These are phyloP conservation scores for Huntiella decipiens DNA, from an alignment of 2,329 filamentous ascomycete species.

Conservation along the genomic window DNA sequence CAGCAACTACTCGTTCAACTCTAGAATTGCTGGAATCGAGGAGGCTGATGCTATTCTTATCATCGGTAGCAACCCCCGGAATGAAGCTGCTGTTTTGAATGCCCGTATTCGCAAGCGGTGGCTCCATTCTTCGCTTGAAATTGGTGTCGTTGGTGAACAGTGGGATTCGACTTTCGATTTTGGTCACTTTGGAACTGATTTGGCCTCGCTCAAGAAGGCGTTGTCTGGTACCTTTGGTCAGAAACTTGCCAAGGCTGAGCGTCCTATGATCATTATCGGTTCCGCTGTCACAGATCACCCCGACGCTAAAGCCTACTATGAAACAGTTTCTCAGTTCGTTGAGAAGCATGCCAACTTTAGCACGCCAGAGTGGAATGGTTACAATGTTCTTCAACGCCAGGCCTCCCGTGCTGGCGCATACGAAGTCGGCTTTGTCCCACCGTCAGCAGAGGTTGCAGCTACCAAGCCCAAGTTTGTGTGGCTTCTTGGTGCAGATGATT, in stretches of 20 bases:
- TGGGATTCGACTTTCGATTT: conserved; percentile 95
- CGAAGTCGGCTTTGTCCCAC: conserved; percentile 84
- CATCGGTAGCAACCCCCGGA: conserved; percentile 83
- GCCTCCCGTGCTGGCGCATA: conserved; percentile 86
- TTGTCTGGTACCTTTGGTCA: conserved; percentile 79
- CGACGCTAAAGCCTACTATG: conserved; percentile 84
- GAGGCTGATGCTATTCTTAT: conserved; percentile 84
- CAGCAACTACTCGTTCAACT: conserved; percentile 94
- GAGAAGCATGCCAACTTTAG: conserved; percentile 89
- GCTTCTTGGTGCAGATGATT: conserved; percentile 89
- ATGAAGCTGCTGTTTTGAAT: conserved; percentile 89
- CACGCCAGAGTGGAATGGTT: conserved; percentile 87
- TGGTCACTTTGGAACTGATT: conserved; percentile 68
- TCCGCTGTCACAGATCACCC: conserved; percentile 79
- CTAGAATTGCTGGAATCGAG: conserved; percentile 80
- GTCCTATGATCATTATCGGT: conserved; percentile 90
- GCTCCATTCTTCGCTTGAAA: conserved; percentile 82
- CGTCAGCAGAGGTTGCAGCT: conserved; percentile 61
- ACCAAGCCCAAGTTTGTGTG: conserved; percentile 89
- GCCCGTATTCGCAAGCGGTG: conserved; percentile 96
- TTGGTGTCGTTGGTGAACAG: conserved; percentile 75
- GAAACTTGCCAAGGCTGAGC: conserved; percentile 72
- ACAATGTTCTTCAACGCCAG: conserved; percentile 86
- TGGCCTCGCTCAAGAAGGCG: conserved; percentile 64
- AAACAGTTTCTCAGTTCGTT: conserved; percentile 74